phyloP scores from a whole-genome alignment of 2,329 filamentous ascomycete genomes.

The Leptographium procerum region DNA sequence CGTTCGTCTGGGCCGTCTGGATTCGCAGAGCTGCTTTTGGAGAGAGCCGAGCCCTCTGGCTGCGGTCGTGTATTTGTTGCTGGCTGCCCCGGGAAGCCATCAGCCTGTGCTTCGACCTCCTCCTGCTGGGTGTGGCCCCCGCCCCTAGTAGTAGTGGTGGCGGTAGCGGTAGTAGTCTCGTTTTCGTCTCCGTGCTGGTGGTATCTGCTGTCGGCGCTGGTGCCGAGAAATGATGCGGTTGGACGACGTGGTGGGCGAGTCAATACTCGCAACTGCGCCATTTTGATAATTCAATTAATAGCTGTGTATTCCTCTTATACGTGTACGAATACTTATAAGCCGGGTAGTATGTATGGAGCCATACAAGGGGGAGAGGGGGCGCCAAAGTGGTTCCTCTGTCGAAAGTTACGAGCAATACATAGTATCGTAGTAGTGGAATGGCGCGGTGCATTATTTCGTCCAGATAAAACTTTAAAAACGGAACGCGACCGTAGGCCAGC shows the following conservation, averaged over 20 bases:
- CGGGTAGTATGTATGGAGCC: conserved; percentile 20
- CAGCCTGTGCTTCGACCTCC: not conserved
- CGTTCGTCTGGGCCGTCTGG: not conserved
- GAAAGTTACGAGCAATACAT: too few species aligned
- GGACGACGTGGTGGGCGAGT: not conserved
- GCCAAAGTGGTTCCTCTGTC: not conserved
- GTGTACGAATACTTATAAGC: not conserved
- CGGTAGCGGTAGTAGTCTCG: too few species aligned
- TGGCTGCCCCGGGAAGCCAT: not conserved
- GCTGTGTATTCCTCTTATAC: conserved; percentile 14
- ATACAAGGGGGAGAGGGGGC: not conserved
- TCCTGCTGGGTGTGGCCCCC: not conserved
- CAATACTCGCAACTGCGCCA: conserved; percentile 22
- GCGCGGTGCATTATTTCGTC: not conserved
- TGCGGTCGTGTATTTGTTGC: not conserved
- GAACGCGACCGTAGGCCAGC: conserved; percentile 21
- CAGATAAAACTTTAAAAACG: not conserved
- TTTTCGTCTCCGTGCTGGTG: not conserved
- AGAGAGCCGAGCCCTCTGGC: not conserved
- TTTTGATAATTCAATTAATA: conserved; percentile 27
- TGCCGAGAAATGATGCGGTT: not conserved
- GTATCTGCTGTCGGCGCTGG: conserved; percentile 6
- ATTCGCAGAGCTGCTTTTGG: not conserved
- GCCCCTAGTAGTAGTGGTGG: too few species aligned
- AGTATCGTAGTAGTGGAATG: not conserved